These are phyloP conservation scores for Phytophthora syringae DNA, from an alignment of 352 stramenopile genomes.

Conservation along the genomic window DNA sequence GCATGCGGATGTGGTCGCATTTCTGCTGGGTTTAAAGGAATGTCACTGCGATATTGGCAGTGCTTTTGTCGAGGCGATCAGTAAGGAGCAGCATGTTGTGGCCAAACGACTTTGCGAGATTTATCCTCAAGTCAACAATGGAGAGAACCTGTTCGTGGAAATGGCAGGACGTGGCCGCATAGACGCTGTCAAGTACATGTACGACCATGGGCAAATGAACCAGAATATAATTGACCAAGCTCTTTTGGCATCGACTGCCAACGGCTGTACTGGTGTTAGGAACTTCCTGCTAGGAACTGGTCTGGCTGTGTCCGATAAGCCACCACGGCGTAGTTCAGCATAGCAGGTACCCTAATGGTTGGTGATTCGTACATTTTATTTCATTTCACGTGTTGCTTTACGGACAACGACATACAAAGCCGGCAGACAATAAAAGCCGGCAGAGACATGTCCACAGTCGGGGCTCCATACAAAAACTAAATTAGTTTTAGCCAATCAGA, in stretches of 20 bases:
- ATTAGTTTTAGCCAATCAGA: no score
- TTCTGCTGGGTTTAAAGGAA: not conserved
- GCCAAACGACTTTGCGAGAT: not conserved
- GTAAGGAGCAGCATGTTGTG: not conserved
- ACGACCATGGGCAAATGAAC: not conserved
- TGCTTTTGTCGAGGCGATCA: not conserved
- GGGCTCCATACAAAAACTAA: no score
- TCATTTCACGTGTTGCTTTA: not conserved
- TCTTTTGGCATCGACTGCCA: not conserved
- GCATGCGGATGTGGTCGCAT: not conserved
- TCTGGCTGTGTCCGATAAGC: not conserved
- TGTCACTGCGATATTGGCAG: not conserved
- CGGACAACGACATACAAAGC: no score
- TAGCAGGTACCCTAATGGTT: not conserved
- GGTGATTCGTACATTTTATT: not conserved
- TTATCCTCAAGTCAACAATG: not conserved
- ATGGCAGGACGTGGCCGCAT: constrained; percentile 2
- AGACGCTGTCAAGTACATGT: constrained; percentile 11
- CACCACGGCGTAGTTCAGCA: no score
- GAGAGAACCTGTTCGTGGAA: not conserved
- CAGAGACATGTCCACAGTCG: no score
- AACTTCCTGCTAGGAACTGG: not conserved
- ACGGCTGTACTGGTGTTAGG: not conserved
- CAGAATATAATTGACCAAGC: not conserved
- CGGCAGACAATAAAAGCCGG: no score